phyloP scores from a whole-genome alignment of 2,329 filamentous ascomycete species.

The Diaporthe ampelina region DNA sequence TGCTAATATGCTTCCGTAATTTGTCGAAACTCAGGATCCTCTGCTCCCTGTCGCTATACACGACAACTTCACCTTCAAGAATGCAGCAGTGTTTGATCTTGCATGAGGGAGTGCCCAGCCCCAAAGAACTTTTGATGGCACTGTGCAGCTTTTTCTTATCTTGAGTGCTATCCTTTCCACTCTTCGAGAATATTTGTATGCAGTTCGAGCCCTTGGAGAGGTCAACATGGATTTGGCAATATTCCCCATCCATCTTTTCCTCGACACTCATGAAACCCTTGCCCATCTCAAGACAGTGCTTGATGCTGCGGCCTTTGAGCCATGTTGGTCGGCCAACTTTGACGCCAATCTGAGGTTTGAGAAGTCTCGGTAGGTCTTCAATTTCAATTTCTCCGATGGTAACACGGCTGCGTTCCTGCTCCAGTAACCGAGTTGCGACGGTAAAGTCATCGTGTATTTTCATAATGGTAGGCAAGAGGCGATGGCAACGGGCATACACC shows the following conservation, averaged over 20 bases:
- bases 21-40: slow-evolving; percentile 83
- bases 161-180: slow-evolving; percentile 86
- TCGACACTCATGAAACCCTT: slow-evolving; percentile 78
- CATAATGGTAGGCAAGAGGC: slow-evolving; percentile 77
- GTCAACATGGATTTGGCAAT: slow-evolving; percentile 89
- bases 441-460: slow-evolving; percentile 78
- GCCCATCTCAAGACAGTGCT: slow-evolving; percentile 79
- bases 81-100: slow-evolving; percentile 77
- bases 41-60: slow-evolving; percentile 77
- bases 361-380: slow-evolving; percentile 48
- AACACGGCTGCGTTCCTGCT: slow-evolving; percentile 48
- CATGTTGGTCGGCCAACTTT: slow-evolving; percentile 76
- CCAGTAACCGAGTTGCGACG: slow-evolving; percentile 69
- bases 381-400: slow-evolving; percentile 43
- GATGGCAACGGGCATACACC: slow-evolving; percentile 74
- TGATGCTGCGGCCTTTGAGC: slow-evolving; percentile 78
- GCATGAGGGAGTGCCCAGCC: slow-evolving; percentile 70
- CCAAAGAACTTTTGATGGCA: slow-evolving; percentile 74
- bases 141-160: slow-evolving; percentile 68
- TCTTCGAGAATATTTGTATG: slow-evolving; percentile 91
- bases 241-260: slow-evolving; percentile 89
- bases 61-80: slow-evolving; percentile 85
- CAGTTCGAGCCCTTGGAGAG: slow-evolving; percentile 65
- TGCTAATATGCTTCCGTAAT: slow-evolving; percentile 82
- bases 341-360: slow-evolving; percentile 70